A percentile compares a stretch with the other conserved stretches of the same genome.
Evolutionary conservation across 164 flowering plant species (phyloP).

Genomic region (Magnolia kwangsiensis): DNA sequence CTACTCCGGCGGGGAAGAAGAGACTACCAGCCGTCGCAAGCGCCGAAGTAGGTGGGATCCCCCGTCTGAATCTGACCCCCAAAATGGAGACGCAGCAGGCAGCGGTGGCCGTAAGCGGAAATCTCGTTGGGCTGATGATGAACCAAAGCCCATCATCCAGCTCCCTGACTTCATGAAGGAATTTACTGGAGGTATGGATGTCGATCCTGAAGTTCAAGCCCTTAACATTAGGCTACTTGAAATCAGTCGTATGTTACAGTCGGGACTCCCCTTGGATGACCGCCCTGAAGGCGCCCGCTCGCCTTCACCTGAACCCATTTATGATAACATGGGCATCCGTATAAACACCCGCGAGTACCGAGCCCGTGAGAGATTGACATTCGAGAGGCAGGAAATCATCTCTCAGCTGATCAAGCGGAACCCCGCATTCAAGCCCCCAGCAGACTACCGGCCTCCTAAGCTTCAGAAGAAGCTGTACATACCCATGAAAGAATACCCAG

Average conservation of each 20-base stretch:
- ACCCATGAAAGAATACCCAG: constrained; percentile 95
- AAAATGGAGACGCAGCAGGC: constrained; percentile 32
- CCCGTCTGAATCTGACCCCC: constrained; percentile 37
- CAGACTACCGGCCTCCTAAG: constrained; percentile 92
- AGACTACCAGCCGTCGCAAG: constrained; percentile 53
- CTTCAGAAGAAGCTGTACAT: constrained; percentile 90
- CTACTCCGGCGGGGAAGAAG: constrained; percentile 79
- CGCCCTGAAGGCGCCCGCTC: constrained; percentile 88
- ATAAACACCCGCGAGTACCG: constrained; percentile 90
- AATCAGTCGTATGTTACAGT: constrained; percentile 67
- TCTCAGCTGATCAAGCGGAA: constrained; percentile 72
- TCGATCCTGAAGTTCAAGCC: constrained; percentile 83
- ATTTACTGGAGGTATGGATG: constrained; percentile 82
- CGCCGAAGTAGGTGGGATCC: constrained; percentile 88
- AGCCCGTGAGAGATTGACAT: constrained; percentile 74
- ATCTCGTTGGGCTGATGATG: constrained; percentile 87
- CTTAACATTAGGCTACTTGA: constrained; percentile 76
- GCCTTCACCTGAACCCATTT: constrained; percentile 92
- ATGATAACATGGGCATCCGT: constrained; percentile 90
- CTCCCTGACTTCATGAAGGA: constrained; percentile 91
- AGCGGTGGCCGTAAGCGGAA: constrained; percentile 51
- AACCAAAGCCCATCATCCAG: constrained; percentile 68
- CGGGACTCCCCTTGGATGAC: constrained; percentile 77
- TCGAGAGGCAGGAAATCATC: constrained; percentile 79
- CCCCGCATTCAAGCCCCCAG: constrained; percentile 90